Evolutionary conservation across 2,329 filamentous ascomycete species (phyloP).

Genomic region (Cryphonectria naterciae): DNA sequence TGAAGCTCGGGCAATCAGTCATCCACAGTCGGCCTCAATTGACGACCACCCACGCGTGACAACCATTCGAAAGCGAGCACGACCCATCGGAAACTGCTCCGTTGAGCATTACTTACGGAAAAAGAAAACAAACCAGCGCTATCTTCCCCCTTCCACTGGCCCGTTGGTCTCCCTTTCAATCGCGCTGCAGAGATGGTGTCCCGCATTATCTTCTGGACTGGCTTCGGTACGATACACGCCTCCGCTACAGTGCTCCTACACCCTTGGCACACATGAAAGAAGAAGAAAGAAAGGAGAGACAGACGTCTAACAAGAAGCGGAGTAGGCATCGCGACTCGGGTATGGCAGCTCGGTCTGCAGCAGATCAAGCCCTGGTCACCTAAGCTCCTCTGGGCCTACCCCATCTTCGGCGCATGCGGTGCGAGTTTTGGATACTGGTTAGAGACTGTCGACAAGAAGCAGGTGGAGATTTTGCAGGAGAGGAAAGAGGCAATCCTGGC

Average conservation of each 20-base stretch:
- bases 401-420: constrained; percentile 81
- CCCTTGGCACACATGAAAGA: neutral
- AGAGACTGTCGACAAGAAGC: constrained; percentile 83
- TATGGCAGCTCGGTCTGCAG: constrained; percentile 98
- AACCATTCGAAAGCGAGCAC: constrained; percentile 14
- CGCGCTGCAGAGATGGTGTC: constrained; percentile 54
- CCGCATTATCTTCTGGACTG: constrained; percentile 80
- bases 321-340: constrained; percentile 83
- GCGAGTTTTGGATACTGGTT: constrained; percentile 98
- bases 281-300: too few species aligned
- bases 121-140: neutral
- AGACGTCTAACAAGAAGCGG: neutral
- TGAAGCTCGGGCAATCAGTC: constrained; percentile 21
- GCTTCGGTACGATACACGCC: constrained; percentile 75
- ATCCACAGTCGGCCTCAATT: constrained; percentile 16
- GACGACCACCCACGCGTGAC: constrained; percentile 1
- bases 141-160: constrained; percentile 22
- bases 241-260: constrained; percentile 15
- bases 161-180: constrained; percentile 13
- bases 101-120: constrained; percentile 19
- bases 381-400: constrained; percentile 87
- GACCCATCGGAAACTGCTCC: constrained; percentile 21
- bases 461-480: constrained; percentile 75
- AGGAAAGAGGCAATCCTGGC: constrained; percentile 82
- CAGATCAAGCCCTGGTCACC: constrained; percentile 93